A percentile compares a stretch with the other conserved stretches of the same genome.
phyloP scores from a whole-genome alignment of 1,139 yeast species.

The Saccharomycopsis hybrid region DNA sequence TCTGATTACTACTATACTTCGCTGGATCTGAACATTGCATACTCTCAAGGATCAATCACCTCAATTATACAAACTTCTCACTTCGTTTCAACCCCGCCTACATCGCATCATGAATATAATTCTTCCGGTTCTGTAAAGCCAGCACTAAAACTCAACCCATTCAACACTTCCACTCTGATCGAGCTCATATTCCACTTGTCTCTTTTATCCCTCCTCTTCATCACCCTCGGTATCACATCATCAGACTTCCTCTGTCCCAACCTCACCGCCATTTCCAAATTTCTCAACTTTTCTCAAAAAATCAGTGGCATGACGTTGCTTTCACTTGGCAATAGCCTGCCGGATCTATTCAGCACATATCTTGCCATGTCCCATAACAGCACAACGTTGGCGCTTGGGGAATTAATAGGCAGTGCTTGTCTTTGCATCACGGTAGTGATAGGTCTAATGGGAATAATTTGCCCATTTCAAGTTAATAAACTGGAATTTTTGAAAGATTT shows the following conservation, averaged over 20 bases:
- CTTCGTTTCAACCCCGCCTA: too few relatives aligned
- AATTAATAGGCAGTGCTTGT: slow-evolving; percentile 77
- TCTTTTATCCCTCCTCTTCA: slow-evolving; percentile 34
- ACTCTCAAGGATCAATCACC: too few relatives aligned
- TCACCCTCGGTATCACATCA: slow-evolving; percentile 66
- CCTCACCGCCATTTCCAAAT: slow-evolving; percentile 50
- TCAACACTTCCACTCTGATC: too few relatives aligned
- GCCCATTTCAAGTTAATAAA: slow-evolving; percentile 51
- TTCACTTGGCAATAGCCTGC: slow-evolving; percentile 90
- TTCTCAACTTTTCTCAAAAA: slow-evolving; percentile 62
- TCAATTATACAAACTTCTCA: too few relatives aligned
- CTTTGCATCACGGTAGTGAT: slow-evolving; percentile 71
- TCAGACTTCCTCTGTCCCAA: slow-evolving; percentile 74
- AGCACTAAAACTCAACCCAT: too few relatives aligned
- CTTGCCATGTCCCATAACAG: slow-evolving; percentile 68
- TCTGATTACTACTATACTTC: too few relatives aligned
- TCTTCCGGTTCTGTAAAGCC: too few relatives aligned
- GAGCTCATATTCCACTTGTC: neutral
- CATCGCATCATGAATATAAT: too few relatives aligned
- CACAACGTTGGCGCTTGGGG: slow-evolving; percentile 79
- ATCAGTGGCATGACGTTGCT: slow-evolving; percentile 81
- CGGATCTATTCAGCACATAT: slow-evolving; percentile 81
- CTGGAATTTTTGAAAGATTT: slow-evolving; percentile 40
- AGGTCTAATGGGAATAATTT: slow-evolving; percentile 64
- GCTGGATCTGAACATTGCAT: too few relatives aligned